Conservation (phyloP, 495 filamentous ascomycete genomes). For the Pyrenula massariospora region DNA sequence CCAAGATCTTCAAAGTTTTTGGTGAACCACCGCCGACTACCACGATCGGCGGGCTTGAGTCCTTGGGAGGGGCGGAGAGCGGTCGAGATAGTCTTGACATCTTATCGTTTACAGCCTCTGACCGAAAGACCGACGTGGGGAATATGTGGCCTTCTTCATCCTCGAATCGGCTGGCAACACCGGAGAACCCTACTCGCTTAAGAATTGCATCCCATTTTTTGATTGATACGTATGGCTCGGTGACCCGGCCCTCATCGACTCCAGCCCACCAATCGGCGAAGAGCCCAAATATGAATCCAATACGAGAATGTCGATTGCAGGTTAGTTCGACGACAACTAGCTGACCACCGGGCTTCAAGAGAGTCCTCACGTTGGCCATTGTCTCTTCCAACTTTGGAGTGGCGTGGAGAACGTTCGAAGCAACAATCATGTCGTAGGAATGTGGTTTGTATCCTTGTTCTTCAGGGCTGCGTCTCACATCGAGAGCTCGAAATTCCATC, state of each 20-base stretch:
- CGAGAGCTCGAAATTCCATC: constrained; percentile 30
- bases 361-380: constrained; percentile 23
- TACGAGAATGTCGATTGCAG: constrained; percentile 18
- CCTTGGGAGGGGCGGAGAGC: too few relatives aligned
- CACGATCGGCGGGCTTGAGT: too few relatives aligned
- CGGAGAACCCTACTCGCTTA: constrained; percentile 8
- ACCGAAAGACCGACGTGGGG: too few relatives aligned
- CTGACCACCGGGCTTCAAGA: constrained; percentile 41
- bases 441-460: constrained; percentile 29
- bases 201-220: background rate
- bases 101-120: too few relatives aligned
- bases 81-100: too few relatives aligned
- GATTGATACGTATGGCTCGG: constrained; percentile 7
- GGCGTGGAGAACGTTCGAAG: constrained; percentile 36
- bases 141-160: background rate
- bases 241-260: constrained; percentile 13
- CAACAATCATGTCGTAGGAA: constrained; percentile 42
- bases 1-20: too few relatives aligned
- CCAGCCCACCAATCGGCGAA: constrained; percentile 42
- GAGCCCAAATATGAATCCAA: constrained; percentile 22
- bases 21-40: too few relatives aligned
- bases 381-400: constrained; percentile 26
- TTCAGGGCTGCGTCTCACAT: constrained; percentile 23
- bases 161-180: constrained; percentile 4
- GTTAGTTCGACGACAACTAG: constrained; percentile 35